Conservation (phyloP, 2,329 filamentous ascomycete genomes). For the Huntiella omanensis region DNA sequence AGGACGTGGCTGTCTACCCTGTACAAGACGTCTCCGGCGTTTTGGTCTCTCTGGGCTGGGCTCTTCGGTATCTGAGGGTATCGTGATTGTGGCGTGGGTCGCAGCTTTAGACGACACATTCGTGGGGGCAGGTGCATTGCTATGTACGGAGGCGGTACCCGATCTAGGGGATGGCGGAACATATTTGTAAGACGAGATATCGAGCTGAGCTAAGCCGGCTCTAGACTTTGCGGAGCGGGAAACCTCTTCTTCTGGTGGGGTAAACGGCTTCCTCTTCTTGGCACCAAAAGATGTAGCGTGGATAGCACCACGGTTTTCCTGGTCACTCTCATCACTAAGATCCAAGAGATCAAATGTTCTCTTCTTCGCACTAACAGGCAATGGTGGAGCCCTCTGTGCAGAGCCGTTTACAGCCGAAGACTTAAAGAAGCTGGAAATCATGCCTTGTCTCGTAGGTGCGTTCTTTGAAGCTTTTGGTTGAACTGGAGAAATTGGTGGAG, state of each 20-base stretch:
- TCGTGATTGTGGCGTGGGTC: no score
- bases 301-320: conserved; percentile 40
- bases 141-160: neutral
- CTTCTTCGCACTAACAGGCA: conserved; percentile 5
- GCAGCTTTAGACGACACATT: no score
- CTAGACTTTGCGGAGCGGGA: conserved; percentile 5
- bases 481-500: conserved; percentile 21
- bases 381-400: conserved; percentile 14
- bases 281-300: conserved; percentile 36
- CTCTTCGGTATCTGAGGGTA: no score
- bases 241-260: neutral
- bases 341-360: conserved; percentile 12
- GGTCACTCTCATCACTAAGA: conserved; percentile 33
- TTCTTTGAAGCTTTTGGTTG: neutral
- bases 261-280: neutral
- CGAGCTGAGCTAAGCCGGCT: conserved; percentile 2
- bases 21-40: conserved; percentile 10
- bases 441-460: conserved; percentile 17
- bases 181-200: conserved; percentile 9
- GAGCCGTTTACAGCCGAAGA: neutral
- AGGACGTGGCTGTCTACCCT: conserved; percentile 12
- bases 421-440: conserved; percentile 17
- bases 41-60: no score
- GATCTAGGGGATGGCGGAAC: conserved; percentile 8
- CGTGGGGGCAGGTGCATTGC: neutral